Percentiles rank a stretch among this genome's conserved stretches.
These are phyloP conservation scores for Camellia japonica DNA, from an alignment of 148 eudicot species.

Conservation along the genomic window DNA sequence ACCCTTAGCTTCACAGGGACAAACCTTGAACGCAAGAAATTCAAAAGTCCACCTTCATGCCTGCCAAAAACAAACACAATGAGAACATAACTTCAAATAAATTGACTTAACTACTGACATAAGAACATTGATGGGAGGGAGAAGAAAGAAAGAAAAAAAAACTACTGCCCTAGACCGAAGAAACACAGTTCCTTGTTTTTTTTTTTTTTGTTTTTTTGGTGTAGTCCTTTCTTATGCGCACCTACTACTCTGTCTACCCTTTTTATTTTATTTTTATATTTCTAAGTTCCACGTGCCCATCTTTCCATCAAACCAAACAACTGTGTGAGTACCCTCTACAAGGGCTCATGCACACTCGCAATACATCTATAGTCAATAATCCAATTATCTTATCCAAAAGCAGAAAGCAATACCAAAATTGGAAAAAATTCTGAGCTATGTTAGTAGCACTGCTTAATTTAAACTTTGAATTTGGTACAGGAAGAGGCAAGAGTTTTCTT, in stretches of 20 bases:
- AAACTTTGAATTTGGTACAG: background rate
- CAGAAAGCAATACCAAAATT: background rate
- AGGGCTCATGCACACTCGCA: background rate
- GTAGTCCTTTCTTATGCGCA: background rate
- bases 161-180: background rate
- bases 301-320: background rate
- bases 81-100: background rate
- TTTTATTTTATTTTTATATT: background rate
- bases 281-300: background rate
- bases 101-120: background rate
- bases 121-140: background rate
- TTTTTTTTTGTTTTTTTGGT: background rate
- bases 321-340: background rate
- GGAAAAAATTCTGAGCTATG: background rate
- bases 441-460: background rate
- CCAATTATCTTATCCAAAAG: background rate
- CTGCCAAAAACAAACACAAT: slow-evolving; percentile 32
- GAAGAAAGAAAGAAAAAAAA: background rate
- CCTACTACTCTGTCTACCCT: background rate
- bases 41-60: slow-evolving; percentile 80
- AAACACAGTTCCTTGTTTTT: background rate
- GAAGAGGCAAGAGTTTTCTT: background rate
- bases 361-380: background rate
- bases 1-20: slow-evolving; percentile 31
- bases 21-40: slow-evolving; percentile 45